Base-by-base conservation (phyloP, 2,329 filamentous ascomycete species). In the Fusarium avenaceum region DNA sequence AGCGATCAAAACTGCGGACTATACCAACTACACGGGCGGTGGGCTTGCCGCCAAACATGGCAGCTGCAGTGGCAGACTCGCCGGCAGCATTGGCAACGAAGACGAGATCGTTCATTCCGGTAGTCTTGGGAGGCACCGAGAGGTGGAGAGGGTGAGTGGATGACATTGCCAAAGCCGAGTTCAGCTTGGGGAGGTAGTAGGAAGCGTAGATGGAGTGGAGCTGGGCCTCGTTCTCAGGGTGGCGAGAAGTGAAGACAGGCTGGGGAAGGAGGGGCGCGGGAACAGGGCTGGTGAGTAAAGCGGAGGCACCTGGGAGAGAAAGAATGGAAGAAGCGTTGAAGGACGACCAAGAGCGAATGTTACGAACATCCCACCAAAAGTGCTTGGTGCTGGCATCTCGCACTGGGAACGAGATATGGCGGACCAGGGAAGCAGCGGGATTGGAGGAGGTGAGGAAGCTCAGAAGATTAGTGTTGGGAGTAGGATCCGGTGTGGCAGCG, bases 301-400 rank as follows among this genome's bases (percentile, higher is more conserved):
- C 84, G 8, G 90, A 85, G 24, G 96, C 89, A 32, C 89, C 89
- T 1, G 91, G 91, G 45, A 97, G 88, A 7, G 87, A 83, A 70
- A 90, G 85, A 76, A 97, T 90, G 58, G 90, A 89, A 54, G 85
- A 79, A 13, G 92, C 82, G 69, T 88, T 92, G 86, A 97, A 97
- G 71, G 88, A 86, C 51, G 86, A 87, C 95, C 95, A 97, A 65
- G 89, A 86, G 66, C 92, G 89, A 70, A 97, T 84, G 77, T 96
- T 95, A 71, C 95, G 92, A 60, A 97, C 87, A 75, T 98, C 95
- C 92, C 93, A 97, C 95, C 95, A 98, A 79, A 95, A 97, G 82
- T 97, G 90, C 78, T 90, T 93, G 73, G 86, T 90, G 79, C 85
- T 87, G 74, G 85, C 89, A 77, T 89, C 92, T 67, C 84, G 87